These are phyloP conservation scores for Astragalus membranaceus DNA, from an alignment of 306 rosid species.

Conservation along the genomic window DNA sequence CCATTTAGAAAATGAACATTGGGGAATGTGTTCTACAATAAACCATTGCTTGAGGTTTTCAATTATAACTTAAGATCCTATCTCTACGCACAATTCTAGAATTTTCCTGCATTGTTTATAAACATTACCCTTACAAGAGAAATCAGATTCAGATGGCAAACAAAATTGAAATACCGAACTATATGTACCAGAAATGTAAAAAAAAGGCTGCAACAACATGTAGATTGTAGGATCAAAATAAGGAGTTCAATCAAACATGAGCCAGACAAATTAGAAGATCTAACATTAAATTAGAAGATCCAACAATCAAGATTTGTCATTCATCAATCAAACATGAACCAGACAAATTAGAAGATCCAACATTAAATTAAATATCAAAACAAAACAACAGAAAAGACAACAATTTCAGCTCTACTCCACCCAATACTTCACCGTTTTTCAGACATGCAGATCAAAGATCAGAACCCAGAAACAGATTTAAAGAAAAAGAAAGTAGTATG, in stretches of 20 bases:
- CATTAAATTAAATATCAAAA: not conserved
- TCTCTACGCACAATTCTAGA: not conserved
- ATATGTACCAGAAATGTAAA: not conserved
- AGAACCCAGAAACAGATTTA: not conserved
- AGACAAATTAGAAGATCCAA: not conserved
- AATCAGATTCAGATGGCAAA: not conserved
- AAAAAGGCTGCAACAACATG: too few species aligned
- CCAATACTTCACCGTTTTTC: not conserved
- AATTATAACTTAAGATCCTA: too few species aligned
- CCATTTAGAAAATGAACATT: not conserved
- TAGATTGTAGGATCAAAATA: too few species aligned
- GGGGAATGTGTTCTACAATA: not conserved
- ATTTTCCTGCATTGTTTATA: not conserved
- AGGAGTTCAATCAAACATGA: too few species aligned
- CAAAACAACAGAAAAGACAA: not conserved
- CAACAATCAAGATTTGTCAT: too few species aligned
- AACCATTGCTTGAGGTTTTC: not conserved
- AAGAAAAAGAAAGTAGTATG: not conserved
- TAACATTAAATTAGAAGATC: too few species aligned
- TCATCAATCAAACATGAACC: not conserved
- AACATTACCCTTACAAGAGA: not conserved
- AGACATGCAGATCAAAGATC: not conserved
- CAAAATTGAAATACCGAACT: not conserved
- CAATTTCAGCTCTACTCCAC: not conserved
- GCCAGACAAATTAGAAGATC: too few species aligned